A percentile compares a stretch with the other conserved stretches of the same genome.
Evolutionary conservation across 129 eudicot species (phyloP).

Genomic region (Pulicaria dysenterica): DNA sequence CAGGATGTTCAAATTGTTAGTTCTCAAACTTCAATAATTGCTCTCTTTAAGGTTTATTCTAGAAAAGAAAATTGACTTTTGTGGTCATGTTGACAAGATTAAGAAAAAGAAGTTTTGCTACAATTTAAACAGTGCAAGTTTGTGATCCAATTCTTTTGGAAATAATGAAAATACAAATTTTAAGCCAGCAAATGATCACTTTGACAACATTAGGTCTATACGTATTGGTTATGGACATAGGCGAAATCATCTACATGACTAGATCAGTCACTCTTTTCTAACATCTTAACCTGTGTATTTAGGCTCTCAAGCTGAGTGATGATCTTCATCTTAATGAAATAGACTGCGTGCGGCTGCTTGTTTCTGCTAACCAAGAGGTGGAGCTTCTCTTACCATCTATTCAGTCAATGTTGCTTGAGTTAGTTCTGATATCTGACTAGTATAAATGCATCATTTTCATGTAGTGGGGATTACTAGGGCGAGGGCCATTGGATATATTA

Average conservation of each 20-base stretch:
- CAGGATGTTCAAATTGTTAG: constrained; percentile 98
- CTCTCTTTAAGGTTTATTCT: constrained; percentile 22
- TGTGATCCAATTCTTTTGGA: not conserved
- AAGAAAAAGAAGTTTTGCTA: constrained; percentile 1
- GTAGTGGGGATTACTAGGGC: constrained; percentile 87
- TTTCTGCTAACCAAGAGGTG: constrained; percentile 98
- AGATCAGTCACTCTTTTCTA: not conserved
- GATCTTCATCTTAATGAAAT: constrained; percentile 98
- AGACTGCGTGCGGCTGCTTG: constrained; percentile 84
- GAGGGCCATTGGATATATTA: constrained; percentile 72
- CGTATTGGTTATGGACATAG: not conserved
- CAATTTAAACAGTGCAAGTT: not conserved
- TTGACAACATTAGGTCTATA: constrained; percentile 15
- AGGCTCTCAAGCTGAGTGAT: constrained; percentile 94
- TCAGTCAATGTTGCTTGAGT: not conserved
- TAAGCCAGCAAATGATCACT: not conserved
- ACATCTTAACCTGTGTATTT: constrained; percentile 15
- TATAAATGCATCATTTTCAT: constrained; percentile 22
- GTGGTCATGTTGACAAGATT: not conserved
- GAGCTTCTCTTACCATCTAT: constrained; percentile 19
- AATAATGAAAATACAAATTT: not conserved
- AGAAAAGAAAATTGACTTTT: constrained; percentile 12
- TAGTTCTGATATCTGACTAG: constrained; percentile 22
- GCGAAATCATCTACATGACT: too few species aligned
- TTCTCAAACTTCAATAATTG: constrained; percentile 18